Conservation (phyloP, 371 early-diverging fungal genomes). For the Circinella minor region DNA sequence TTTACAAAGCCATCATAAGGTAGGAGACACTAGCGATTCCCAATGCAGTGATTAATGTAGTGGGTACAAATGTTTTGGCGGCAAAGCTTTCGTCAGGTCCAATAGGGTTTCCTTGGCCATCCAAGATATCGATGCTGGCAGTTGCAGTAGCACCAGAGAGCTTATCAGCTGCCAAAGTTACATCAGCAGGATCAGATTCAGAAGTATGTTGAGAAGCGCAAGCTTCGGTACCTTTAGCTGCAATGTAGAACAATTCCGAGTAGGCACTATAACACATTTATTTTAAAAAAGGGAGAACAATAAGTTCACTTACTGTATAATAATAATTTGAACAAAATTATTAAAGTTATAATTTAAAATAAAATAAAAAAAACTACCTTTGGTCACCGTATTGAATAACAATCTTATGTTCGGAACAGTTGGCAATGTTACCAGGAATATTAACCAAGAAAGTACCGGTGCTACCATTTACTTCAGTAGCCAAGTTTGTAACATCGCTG, state of each 20-base stretch:
- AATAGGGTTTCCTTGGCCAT: slow-evolving; percentile 6
- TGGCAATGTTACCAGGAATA: slow-evolving; percentile 1
- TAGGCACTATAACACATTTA: neutral
- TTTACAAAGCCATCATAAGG: slow-evolving; percentile 1
- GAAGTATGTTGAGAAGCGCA: neutral
- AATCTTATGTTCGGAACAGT: slow-evolving; percentile 5
- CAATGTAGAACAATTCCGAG: slow-evolving; percentile 7
- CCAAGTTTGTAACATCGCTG: neutral
- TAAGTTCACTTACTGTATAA: no score
- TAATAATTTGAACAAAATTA: no score
- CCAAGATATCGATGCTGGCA: slow-evolving; percentile 10
- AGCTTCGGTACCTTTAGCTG: neutral
- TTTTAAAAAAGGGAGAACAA: neutral
- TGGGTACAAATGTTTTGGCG: neutral
- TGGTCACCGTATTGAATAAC: slow-evolving; percentile 1
- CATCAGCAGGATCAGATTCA: neutral
- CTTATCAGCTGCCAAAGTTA: neutral
- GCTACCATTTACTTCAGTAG: neutral
- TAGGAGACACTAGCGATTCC: neutral
- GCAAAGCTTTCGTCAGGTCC: neutral
- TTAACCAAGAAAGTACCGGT: slow-evolving; percentile 3
- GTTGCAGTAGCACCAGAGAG: slow-evolving; percentile 14
- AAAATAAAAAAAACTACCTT: neutral
- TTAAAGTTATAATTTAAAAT: no score
- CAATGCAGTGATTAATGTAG: neutral